phyloP scores from a whole-genome alignment of 495 filamentous ascomycete genomes.

The Aspergillus cavernicola region DNA sequence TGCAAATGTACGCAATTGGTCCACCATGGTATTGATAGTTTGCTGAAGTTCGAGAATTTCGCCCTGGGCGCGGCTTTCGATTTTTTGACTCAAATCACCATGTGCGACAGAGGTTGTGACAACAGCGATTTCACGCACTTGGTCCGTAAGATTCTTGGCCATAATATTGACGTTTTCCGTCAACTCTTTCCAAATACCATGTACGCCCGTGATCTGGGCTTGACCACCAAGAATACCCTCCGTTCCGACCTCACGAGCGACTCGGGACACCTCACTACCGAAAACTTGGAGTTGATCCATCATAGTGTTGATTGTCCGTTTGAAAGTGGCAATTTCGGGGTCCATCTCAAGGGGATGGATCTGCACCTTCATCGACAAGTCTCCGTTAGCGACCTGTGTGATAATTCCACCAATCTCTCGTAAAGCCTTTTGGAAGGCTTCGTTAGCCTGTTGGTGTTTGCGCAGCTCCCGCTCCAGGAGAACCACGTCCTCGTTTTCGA shows the following conservation, averaged over 20 bases:
- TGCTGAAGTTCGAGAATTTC: slow-evolving; percentile 96
- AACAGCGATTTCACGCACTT: slow-evolving; percentile 94
- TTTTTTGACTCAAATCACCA: slow-evolving; percentile 94
- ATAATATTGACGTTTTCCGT: slow-evolving; percentile 98
- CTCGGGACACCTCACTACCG: slow-evolving; percentile 92
- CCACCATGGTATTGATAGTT: slow-evolving; percentile 99
- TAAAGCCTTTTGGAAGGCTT: slow-evolving; percentile 95
- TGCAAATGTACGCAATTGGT: slow-evolving; percentile 93
- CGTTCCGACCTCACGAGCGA: slow-evolving; percentile 95
- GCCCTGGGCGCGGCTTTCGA: slow-evolving; percentile 87
- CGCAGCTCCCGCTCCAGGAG: slow-evolving; percentile 83
- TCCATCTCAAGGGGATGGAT: slow-evolving; percentile 98
- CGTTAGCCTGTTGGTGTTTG: slow-evolving; percentile 97
- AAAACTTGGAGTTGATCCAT: slow-evolving; percentile 98
- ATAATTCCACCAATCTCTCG: slow-evolving; percentile 97
- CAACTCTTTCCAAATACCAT: slow-evolving; percentile 97
- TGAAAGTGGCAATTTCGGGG: slow-evolving; percentile 98
- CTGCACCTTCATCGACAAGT: slow-evolving; percentile 95
- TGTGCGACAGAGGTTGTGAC: slow-evolving; percentile 96
- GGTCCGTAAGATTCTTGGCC: slow-evolving; percentile 80
- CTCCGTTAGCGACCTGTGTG: slow-evolving; percentile 90
- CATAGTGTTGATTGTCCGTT: slow-evolving; percentile 95
- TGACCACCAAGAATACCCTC: slow-evolving; percentile 97
- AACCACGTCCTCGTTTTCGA: slow-evolving; percentile 62
- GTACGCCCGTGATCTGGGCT: slow-evolving; percentile 88